phyloP scores from a whole-genome alignment of 345 rosid genomes.

The Geranium rotundifolium region DNA sequence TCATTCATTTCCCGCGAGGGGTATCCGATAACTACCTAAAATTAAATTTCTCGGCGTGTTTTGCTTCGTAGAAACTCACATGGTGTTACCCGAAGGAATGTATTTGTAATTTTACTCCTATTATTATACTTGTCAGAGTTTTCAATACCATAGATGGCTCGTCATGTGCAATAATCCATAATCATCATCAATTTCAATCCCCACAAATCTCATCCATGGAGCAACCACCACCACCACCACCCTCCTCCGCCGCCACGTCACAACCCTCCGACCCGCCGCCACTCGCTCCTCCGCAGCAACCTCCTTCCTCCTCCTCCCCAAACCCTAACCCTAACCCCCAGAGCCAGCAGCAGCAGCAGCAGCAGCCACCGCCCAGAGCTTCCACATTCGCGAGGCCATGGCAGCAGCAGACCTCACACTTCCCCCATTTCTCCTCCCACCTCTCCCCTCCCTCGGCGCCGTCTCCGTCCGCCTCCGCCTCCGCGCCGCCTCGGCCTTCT shows the following conservation, averaged over 20 bases:
- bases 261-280: constrained; percentile 11
- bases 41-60: too few relatives aligned
- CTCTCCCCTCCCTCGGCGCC: constrained; percentile 9
- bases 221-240: not conserved
- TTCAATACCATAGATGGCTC: too few relatives aligned
- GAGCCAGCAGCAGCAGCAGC: constrained; percentile 1
- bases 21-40: too few relatives aligned
- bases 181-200: too few relatives aligned
- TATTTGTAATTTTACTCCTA: too few relatives aligned
- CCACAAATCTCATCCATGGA: not conserved
- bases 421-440: constrained; percentile 34
- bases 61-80: too few relatives aligned
- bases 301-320: constrained; percentile 16
- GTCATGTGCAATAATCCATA: too few relatives aligned
- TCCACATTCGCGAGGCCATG: constrained; percentile 48
- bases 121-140: too few relatives aligned
- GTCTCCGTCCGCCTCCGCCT: constrained; percentile 24
- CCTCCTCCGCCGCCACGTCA: constrained; percentile 6
- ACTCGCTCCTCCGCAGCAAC: constrained; percentile 2
- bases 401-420: constrained; percentile 64
- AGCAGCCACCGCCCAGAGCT: constrained; percentile 26
- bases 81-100: too few relatives aligned
- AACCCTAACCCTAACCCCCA: constrained; percentile 24
- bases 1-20: too few relatives aligned
- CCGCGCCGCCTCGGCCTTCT: constrained; percentile 33